These are phyloP conservation scores for Dillenia turbinata DNA, from an alignment of 164 flowering plant genomes.

Conservation along the genomic window DNA sequence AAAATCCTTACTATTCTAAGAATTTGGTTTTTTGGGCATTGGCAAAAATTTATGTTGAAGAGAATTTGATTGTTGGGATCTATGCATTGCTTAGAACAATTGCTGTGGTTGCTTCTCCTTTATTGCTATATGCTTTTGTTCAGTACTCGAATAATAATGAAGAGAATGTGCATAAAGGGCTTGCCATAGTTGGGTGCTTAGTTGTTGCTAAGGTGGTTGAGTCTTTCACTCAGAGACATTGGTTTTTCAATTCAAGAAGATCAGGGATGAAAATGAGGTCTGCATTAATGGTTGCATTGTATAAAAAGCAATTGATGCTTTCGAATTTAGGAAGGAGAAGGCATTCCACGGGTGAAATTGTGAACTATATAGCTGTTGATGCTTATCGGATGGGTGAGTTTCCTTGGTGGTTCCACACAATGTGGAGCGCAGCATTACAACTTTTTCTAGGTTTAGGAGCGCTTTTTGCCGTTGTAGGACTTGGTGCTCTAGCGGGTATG, in stretches of 20 bases:
- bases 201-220: constrained; percentile 55
- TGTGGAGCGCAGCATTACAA: constrained; percentile 50
- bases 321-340: constrained; percentile 56
- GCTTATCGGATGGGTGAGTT: constrained; percentile 84
- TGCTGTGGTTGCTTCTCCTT: constrained; percentile 48
- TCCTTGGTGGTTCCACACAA: constrained; percentile 65
- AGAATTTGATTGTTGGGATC: constrained; percentile 42
- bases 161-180: constrained; percentile 27
- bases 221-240: constrained; percentile 66
- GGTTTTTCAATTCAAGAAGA: constrained; percentile 53
- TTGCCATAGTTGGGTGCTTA: constrained; percentile 49
- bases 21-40: constrained; percentile 45
- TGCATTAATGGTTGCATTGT: constrained; percentile 65
- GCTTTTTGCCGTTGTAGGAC: constrained; percentile 54
- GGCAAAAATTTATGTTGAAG: constrained; percentile 45
- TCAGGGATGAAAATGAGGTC: constrained; percentile 83
- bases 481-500: constrained; percentile 61
- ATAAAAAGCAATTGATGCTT: constrained; percentile 66
- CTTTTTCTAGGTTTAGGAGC: constrained; percentile 43
- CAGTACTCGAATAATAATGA: constrained; percentile 33
- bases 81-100: constrained; percentile 46
- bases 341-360: constrained; percentile 83
- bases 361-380: constrained; percentile 83
- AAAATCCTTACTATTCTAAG: constrained; percentile 2
- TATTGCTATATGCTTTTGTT: constrained; percentile 60